phyloP scores from a whole-genome alignment of 805 yeast species.

The Saccharomycopsis synnaedendra region DNA sequence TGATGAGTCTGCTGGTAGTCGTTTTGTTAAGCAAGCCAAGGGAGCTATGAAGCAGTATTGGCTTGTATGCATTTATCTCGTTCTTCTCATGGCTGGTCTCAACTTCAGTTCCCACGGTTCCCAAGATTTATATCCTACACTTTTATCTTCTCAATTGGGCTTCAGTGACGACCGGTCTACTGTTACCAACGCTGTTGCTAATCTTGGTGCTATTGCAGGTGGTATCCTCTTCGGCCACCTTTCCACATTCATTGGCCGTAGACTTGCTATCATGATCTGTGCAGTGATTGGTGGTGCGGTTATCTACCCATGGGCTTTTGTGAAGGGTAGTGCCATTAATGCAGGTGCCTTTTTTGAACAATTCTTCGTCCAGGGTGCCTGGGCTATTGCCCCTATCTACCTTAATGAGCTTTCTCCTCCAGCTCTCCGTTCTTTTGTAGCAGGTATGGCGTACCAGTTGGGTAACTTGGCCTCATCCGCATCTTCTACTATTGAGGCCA shows the following conservation, averaged over 20 bases:
- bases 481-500: conserved; percentile 57
- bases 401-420: conserved; percentile 57
- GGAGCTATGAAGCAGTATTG: conserved; percentile 38
- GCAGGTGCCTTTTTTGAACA: conserved; percentile 56
- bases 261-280: conserved; percentile 41
- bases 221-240: conserved; percentile 49
- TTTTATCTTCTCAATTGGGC: conserved; percentile 40
- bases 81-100: conserved; percentile 55
- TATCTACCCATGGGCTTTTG: conserved; percentile 51
- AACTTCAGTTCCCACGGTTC: conserved; percentile 67
- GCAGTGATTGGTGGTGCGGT: conserved; percentile 45
- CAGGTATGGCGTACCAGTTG: conserved; percentile 55
- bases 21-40: conserved; percentile 16
- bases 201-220: conserved; percentile 57
- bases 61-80: conserved; percentile 45
- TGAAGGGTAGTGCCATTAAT: conserved; percentile 24
- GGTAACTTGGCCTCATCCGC: conserved; percentile 69
- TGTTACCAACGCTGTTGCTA: conserved; percentile 50
- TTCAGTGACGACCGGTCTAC: conserved; percentile 37
- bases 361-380: conserved; percentile 58
- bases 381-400: conserved; percentile 63
- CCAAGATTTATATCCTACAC: conserved; percentile 62
- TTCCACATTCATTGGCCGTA: conserved; percentile 48
- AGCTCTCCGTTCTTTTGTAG: conserved; percentile 48
- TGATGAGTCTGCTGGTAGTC: neutral